Conservation (phyloP, 2,329 filamentous ascomycete species). For the Neopestalotiopsis rosae region DNA sequence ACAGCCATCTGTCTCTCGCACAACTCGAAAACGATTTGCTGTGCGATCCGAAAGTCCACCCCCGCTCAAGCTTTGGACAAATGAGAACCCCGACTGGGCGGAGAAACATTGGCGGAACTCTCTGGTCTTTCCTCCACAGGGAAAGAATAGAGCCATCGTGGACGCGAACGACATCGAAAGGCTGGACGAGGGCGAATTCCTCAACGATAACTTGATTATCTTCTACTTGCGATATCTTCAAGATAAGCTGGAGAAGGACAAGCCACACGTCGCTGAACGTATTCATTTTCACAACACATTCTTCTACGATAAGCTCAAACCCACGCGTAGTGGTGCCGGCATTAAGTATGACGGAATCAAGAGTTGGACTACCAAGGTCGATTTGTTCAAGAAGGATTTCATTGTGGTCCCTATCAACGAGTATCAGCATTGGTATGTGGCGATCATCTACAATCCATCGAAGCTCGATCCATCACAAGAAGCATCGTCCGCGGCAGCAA, state of each 20-base stretch:
- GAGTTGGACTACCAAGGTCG: constrained; percentile 84
- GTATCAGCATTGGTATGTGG: constrained; percentile 87
- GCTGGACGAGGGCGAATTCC: constrained; percentile 81
- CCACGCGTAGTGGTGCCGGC: constrained; percentile 53
- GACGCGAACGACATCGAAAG: constrained; percentile 75
- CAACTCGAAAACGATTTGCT: background rate
- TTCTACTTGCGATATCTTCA: constrained; percentile 85
- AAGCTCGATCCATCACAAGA: constrained; percentile 54
- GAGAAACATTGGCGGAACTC: constrained; percentile 57
- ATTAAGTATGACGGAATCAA: constrained; percentile 88
- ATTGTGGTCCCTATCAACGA: constrained; percentile 93
- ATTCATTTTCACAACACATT: constrained; percentile 93
- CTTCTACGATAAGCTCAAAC: constrained; percentile 82
- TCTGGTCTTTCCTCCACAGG: constrained; percentile 64
- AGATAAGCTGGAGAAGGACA: constrained; percentile 58
- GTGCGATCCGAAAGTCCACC: background rate
- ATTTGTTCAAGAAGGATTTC: constrained; percentile 86
- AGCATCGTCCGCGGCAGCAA: background rate
- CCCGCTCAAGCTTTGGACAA: constrained; percentile 51
- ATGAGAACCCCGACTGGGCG: constrained; percentile 55
- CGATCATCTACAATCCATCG: constrained; percentile 89
- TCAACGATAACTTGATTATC: constrained; percentile 91
- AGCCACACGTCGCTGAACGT: constrained; percentile 62
- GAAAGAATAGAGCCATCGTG: constrained; percentile 68
- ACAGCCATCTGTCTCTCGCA: background rate